These are phyloP conservation scores for Monilinia polystroma DNA, from an alignment of 2,329 filamentous ascomycete genomes.

Conservation along the genomic window DNA sequence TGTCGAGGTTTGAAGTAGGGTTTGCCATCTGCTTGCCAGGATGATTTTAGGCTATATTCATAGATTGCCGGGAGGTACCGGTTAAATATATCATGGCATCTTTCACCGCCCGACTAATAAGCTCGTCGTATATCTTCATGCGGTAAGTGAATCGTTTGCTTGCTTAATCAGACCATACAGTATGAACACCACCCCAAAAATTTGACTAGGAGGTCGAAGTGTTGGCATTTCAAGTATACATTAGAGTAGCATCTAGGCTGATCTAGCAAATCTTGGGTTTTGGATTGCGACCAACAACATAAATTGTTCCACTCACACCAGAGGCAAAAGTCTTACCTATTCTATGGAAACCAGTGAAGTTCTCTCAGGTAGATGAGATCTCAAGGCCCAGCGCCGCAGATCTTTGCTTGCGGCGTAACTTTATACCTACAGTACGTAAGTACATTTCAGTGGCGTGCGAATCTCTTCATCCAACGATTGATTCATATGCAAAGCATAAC, in stretches of 20 bases:
- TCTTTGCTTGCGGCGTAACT: neutral
- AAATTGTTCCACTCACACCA: neutral
- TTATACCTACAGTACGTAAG: neutral
- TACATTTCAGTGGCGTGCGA: neutral
- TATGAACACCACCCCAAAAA: neutral
- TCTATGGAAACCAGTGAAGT: neutral
- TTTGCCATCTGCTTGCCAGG: neutral
- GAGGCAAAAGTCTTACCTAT: slow-evolving; percentile 3
- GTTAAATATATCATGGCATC: slow-evolving; percentile 11
- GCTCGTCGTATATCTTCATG: slow-evolving; percentile 18
- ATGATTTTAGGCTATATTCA: slow-evolving; percentile 12
- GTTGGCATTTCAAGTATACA: neutral
- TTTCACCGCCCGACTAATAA: slow-evolving; percentile 13
- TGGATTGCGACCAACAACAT: neutral
- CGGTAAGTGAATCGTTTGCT: neutral
- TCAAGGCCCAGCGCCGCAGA: neutral
- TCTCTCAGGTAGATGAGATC: neutral
- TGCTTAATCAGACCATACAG: neutral
- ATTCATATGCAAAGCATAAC: neutral
- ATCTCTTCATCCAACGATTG: neutral
- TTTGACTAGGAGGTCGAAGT: neutral
- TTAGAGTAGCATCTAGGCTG: neutral
- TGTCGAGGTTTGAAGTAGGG: neutral
- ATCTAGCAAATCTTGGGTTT: neutral
- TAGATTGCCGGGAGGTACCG: slow-evolving; percentile 2